Base-by-base conservation (phyloP, 148 eudicot species). In the Amaranthus cruentus region DNA sequence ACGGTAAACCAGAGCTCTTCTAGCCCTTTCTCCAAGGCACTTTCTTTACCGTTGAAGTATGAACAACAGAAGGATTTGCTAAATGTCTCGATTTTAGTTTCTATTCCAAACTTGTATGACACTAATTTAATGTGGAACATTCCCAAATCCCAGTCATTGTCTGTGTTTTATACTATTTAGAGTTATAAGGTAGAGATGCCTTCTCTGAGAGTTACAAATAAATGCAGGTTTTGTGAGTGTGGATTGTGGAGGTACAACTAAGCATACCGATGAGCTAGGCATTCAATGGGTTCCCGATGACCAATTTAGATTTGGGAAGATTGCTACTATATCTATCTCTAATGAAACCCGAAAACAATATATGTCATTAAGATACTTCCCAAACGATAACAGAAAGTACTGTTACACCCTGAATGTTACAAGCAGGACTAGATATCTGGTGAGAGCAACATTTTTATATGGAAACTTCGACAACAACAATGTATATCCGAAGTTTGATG, bases 401-500 rank as follows among this genome's bases (percentile, higher is more conserved):
- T 95, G 98, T 76, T 95, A 95, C 82, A 87, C 90, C 12, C 82
- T 95, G 47, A 78, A 90, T 74, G 98, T 95, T 59, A 81, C 72
- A 47, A 80, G 83, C 75, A 88, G 98, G 83, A 90, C 89, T 50
- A 81, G 98, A 72, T 95, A 88, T 81, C 89, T 95, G 63, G 66
- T 95, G 72, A 87, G 98, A 72, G 97, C 96, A 66, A 88, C 91
- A 64, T 95, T 95, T 83, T 84, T 95, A 83, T 95, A 95, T 76
- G 98, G 98, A 43, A 85, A 95, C 80, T 95, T 87, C 47, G 97
- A 91, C 76, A 82, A 76, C 79, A 82, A 90, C 76, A 88, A 95
- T 75, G 93, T 87, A 55, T 95, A 95, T 69, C 98, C 98, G 18
- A 91, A 95, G 86, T 95, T 95, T 66, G 98, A 95, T 70, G 80